A percentile compares a stretch with the other conserved stretches of the same genome.
Conservation (phyloP, 73 alveolate species). For the Paramecium caudatum region DNA sequence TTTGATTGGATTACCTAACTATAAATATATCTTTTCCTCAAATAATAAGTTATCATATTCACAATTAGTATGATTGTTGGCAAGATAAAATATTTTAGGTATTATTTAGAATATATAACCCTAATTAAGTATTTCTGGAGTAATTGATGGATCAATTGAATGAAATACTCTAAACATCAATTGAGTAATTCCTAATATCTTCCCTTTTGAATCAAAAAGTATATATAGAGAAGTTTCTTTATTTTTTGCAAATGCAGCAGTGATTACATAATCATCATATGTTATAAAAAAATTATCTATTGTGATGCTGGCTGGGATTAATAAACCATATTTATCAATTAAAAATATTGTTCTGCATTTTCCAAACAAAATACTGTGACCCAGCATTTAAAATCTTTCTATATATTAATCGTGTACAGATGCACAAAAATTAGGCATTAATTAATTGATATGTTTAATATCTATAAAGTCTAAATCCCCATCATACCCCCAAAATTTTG, state of each 20-base stretch:
- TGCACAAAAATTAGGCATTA: conserved; percentile 44
- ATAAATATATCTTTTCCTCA: conserved; percentile 22
- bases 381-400: not conserved
- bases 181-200: conserved; percentile 44
- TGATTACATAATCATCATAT: conserved; percentile 36
- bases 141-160: not conserved
- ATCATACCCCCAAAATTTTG: conserved; percentile 36
- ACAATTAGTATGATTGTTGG: not conserved
- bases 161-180: conserved; percentile 41
- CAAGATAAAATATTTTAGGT: not conserved
- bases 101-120: conserved; percentile 14
- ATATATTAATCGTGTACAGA: conserved; percentile 4
- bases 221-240: conserved; percentile 26
- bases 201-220: conserved; percentile 30
- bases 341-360: conserved; percentile 3
- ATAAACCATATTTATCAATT: conserved; percentile 12
- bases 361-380: conserved; percentile 7
- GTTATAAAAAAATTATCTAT: conserved; percentile 39
- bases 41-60: not conserved
- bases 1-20: conserved; percentile 6
- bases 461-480: conserved; percentile 12
- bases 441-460: conserved; percentile 20
- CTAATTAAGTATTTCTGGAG: conserved; percentile 6
- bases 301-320: conserved; percentile 42
- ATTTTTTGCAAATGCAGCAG: conserved; percentile 47